Conservation (phyloP, 2,329 filamentous ascomycete genomes). For the Diaporthe sp. region DNA sequence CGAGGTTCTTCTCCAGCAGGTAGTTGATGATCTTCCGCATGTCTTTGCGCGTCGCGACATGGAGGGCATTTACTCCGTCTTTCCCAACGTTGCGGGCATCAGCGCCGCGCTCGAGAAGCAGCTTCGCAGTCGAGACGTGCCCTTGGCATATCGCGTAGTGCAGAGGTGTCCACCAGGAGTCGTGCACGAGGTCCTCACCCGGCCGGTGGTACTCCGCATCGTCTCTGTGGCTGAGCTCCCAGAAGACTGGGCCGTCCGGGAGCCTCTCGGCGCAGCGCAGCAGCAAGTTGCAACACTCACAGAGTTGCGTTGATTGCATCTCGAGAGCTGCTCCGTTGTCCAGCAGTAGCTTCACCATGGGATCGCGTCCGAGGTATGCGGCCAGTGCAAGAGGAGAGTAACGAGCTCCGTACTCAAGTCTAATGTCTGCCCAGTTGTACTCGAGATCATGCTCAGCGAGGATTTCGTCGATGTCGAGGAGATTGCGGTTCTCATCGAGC, state of each 20-base stretch:
- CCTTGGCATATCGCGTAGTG: background rate
- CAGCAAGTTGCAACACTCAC: background rate
- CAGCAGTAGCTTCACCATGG: background rate
- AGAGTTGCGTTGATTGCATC: background rate
- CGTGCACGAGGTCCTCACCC: no score
- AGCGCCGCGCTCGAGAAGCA: conserved; percentile 1
- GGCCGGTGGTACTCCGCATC: no score
- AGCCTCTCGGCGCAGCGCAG: background rate
- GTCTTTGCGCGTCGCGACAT: background rate
- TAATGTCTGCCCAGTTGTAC: background rate
- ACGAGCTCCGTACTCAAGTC: background rate
- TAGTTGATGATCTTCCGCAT: background rate
- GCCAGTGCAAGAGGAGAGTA: background rate
- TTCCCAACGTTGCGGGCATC: background rate
- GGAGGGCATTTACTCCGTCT: background rate
- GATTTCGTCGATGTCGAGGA: background rate
- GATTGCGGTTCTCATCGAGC: background rate
- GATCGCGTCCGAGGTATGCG: background rate
- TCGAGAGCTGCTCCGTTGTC: background rate
- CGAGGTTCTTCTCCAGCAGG: background rate
- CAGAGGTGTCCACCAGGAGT: background rate
- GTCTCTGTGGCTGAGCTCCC: background rate
- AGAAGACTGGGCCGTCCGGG: background rate
- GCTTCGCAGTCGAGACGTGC: background rate
- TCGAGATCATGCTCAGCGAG: background rate